These are phyloP conservation scores for Choiromyces venosus DNA, from an alignment of 495 filamentous ascomycete species.

Conservation along the genomic window DNA sequence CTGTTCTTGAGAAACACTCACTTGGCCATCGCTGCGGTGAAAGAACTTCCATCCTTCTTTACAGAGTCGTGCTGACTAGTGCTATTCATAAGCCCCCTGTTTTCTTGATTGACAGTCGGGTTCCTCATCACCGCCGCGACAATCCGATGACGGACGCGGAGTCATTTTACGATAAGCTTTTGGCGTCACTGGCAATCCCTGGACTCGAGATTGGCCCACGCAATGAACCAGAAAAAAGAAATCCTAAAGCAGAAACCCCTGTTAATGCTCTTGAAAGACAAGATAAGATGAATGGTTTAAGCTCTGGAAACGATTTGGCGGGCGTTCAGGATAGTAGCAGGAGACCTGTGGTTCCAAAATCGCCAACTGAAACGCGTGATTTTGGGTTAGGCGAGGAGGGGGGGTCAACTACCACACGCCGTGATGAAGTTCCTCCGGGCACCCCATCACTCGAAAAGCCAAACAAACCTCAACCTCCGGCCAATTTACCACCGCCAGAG, in stretches of 20 bases:
- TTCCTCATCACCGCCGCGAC: background rate
- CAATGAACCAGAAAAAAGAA: background rate
- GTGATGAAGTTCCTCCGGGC: background rate
- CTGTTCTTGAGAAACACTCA: background rate
- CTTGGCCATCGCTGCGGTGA: background rate
- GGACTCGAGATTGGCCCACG: background rate
- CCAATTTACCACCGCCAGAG: background rate
- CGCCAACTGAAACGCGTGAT: background rate
- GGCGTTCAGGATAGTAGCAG: background rate
- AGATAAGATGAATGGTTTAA: background rate
- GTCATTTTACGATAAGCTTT: conserved; percentile 37
- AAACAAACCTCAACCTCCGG: background rate
- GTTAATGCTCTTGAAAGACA: background rate
- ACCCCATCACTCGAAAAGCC: background rate
- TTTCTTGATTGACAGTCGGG: background rate
- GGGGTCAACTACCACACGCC: background rate
- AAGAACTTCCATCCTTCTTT: background rate
- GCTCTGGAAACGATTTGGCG: background rate
- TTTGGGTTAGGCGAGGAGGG: background rate
- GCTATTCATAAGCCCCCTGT: background rate
- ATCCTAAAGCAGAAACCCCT: background rate
- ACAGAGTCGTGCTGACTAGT: background rate
- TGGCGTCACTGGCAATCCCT: conserved; percentile 33
- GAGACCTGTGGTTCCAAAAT: background rate
- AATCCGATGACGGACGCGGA: conserved; percentile 37